Percentiles rank a stretch among this genome's conserved stretches.
Evolutionary conservation across 148 eudicot genomes (phyloP).

Genomic region (Hydrangea macrophylla): DNA sequence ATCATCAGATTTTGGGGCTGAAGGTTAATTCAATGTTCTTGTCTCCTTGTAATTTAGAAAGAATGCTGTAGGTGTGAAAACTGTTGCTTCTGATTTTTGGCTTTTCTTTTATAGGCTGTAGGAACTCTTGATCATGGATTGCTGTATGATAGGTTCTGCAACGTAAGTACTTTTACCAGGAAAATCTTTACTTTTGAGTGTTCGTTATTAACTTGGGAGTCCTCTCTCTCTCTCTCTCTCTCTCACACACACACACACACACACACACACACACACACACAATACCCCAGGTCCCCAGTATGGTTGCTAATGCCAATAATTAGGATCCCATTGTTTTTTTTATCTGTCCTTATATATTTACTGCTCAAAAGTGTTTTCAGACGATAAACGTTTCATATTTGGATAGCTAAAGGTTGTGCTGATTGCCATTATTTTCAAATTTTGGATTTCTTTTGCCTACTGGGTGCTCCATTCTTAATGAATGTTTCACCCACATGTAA

Average conservation of each 20-base stretch:
- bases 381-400: background rate
- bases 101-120: constrained; percentile 2
- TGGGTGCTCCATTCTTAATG: constrained; percentile 5
- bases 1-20: background rate
- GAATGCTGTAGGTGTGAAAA: background rate
- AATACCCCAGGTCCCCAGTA: too few relatives aligned
- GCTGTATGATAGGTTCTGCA: constrained; percentile 18
- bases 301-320: too few relatives aligned
- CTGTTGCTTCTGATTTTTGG: constrained; percentile 2
- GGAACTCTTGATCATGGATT: constrained; percentile 20
- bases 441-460: background rate
- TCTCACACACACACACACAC: too few relatives aligned
- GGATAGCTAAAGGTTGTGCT: background rate
- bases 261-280: too few relatives aligned
- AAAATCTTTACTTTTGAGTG: background rate
- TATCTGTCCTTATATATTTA: background rate
- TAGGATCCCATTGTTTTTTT: background rate
- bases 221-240: background rate
- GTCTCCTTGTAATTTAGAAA: background rate
- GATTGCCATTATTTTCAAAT: background rate
- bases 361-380: background rate
- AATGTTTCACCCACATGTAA: background rate
- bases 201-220: background rate
- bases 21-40: background rate
- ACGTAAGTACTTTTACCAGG: constrained; percentile 13